Percentiles rank a stretch among this genome's conserved stretches.
These are phyloP conservation scores for Trichosanthes truncata DNA, from an alignment of 306 rosid genomes.

Conservation along the genomic window DNA sequence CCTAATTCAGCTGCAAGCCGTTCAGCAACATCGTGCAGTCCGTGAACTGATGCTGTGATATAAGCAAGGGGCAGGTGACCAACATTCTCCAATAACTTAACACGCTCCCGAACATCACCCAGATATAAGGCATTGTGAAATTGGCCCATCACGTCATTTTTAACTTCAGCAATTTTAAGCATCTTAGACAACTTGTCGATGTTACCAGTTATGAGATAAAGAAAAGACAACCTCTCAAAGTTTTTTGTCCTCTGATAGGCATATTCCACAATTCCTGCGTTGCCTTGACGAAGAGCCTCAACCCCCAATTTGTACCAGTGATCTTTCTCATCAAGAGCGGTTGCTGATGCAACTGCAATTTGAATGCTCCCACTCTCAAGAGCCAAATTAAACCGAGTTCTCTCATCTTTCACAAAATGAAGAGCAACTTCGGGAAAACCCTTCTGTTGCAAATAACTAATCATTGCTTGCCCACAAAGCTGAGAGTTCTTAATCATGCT, in stretches of 20 bases:
- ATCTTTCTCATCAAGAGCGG: constrained; percentile 89
- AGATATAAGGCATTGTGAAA: constrained; percentile 85
- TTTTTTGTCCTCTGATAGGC: constrained; percentile 94
- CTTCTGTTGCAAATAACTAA: constrained; percentile 90
- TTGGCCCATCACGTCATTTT: constrained; percentile 96
- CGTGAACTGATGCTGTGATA: constrained; percentile 69
- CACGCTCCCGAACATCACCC: constrained; percentile 69
- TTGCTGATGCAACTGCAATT: constrained; percentile 86
- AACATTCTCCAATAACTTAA: constrained; percentile 78
- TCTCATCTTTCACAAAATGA: constrained; percentile 93
- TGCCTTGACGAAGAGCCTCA: constrained; percentile 95
- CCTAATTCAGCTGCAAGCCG: constrained; percentile 75
- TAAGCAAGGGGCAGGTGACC: constrained; percentile 92
- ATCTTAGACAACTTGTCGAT: constrained; percentile 77
- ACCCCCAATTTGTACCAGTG: constrained; percentile 87
- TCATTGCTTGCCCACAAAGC: constrained; percentile 93
- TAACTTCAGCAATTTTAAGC: constrained; percentile 94
- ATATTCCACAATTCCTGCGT: constrained; percentile 84
- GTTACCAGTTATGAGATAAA: constrained; percentile 81
- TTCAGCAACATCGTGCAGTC: constrained; percentile 69
- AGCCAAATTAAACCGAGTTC: constrained; percentile 79
- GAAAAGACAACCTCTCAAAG: constrained; percentile 85
- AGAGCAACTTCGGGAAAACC: constrained; percentile 96
- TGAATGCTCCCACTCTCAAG: constrained; percentile 92
- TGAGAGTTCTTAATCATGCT: constrained; percentile 83